phyloP scores from a whole-genome alignment of 371 early-diverging fungal genomes.

The Smittium mucronatum region DNA sequence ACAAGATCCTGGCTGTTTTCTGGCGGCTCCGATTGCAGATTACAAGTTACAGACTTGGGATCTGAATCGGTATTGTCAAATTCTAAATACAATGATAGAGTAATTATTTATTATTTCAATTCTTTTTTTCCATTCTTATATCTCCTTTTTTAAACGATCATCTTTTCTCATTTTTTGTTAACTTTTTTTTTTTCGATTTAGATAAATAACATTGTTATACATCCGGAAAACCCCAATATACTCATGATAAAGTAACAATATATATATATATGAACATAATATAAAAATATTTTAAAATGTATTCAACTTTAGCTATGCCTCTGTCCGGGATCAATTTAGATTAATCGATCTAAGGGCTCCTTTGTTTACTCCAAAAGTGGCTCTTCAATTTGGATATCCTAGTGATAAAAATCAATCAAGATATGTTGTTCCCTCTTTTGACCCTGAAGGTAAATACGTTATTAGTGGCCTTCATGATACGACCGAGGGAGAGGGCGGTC shows the following conservation, averaged over 20 bases:
- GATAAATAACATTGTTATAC: slow-evolving; percentile 7
- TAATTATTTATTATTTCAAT: background rate
- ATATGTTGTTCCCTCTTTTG: slow-evolving; percentile 8
- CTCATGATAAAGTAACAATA: background rate
- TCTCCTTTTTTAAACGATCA: background rate
- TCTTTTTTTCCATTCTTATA: background rate
- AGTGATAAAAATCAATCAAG: slow-evolving; percentile 8
- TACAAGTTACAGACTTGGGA: slow-evolving; percentile 8
- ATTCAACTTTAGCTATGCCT: slow-evolving; percentile 9
- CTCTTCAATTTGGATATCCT: slow-evolving; percentile 12
- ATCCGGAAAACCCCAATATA: slow-evolving; percentile 5
- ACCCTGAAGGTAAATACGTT: slow-evolving; percentile 8
- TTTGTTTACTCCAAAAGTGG: slow-evolving; percentile 4
- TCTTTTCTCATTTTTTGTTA: background rate
- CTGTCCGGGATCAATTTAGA: slow-evolving; percentile 4
- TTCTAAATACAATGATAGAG: slow-evolving; percentile 9
- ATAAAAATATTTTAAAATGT: background rate
- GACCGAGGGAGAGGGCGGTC: slow-evolving; percentile 6
- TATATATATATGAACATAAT: background rate
- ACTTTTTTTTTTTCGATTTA: background rate
- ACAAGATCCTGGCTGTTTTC: slow-evolving; percentile 3
- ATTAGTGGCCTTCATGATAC: slow-evolving; percentile 12
- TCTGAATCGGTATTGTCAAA: slow-evolving; percentile 5
- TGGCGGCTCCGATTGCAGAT: slow-evolving; percentile 10
- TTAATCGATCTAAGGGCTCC: slow-evolving; percentile 11